A percentile compares a stretch with the other conserved stretches of the same genome.
These are phyloP conservation scores for Arxiozyma telluris DNA, from an alignment of 1,139 yeast species.

Conservation along the genomic window DNA sequence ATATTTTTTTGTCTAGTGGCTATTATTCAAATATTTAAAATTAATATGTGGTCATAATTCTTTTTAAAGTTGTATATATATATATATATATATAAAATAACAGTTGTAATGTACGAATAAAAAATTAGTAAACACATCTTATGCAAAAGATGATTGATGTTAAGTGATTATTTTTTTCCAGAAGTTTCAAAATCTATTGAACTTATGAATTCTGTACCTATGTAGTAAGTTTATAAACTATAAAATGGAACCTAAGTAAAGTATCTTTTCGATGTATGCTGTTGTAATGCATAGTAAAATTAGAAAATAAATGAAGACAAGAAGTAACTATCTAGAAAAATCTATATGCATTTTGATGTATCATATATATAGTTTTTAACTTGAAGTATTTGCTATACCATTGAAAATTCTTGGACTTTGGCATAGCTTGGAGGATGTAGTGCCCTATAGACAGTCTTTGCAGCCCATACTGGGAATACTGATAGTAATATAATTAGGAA, in stretches of 20 bases:
- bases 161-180: too few species aligned
- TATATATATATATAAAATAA: too few species aligned
- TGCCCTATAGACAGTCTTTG: constrained; percentile 61
- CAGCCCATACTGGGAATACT: constrained; percentile 83
- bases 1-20: too few species aligned
- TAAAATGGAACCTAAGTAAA: background rate
- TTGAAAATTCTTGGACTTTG: constrained; percentile 64
- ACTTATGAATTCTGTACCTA: background rate
- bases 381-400: constrained; percentile 12
- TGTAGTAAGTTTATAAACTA: too few species aligned
- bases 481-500: constrained; percentile 58
- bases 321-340: too few species aligned
- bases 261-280: background rate
- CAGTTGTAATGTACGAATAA: background rate
- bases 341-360: background rate
- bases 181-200: too few species aligned
- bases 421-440: constrained; percentile 94
- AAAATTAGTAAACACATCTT: too few species aligned
- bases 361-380: background rate
- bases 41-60: too few species aligned
- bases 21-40: too few species aligned
- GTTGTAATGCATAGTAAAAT: background rate
- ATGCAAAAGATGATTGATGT: too few species aligned
- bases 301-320: background rate
- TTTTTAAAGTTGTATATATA: background rate